Evolutionary conservation across 306 rosid genomes (phyloP).

Genomic region (Macrotyloma uniflorum): DNA sequence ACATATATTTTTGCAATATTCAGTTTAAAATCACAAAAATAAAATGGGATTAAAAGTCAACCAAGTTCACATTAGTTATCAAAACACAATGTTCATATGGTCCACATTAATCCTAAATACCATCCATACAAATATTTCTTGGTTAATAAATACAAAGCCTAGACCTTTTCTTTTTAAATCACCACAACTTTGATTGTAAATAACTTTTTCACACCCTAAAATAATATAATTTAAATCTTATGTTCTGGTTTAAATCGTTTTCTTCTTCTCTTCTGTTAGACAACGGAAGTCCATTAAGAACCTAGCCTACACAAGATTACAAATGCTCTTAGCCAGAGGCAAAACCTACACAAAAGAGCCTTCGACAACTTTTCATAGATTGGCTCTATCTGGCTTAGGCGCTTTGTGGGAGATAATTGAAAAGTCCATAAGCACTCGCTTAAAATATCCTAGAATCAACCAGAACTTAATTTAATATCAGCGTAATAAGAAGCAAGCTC

Average conservation of each 20-base stretch:
- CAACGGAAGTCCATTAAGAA: constrained; percentile 4
- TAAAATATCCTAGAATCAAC: background rate
- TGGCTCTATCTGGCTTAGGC: background rate
- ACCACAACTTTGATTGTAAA: background rate
- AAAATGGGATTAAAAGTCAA: background rate
- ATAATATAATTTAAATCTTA: background rate
- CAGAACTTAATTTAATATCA: background rate
- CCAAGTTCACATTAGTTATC: constrained; percentile 8
- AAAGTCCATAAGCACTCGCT: background rate
- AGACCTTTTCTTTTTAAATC: background rate
- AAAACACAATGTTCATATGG: constrained; percentile 5
- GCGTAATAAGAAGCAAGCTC: background rate
- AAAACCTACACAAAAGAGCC: background rate
- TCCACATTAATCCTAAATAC: background rate
- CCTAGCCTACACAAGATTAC: background rate
- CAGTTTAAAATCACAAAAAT: background rate
- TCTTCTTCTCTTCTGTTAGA: background rate
- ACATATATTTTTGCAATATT: background rate
- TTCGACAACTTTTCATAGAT: background rate
- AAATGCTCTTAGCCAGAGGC: background rate
- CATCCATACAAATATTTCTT: background rate
- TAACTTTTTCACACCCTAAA: background rate
- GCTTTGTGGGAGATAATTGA: background rate
- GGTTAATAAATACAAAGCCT: background rate
- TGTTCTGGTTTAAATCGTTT: background rate